Evolutionary conservation across 805 yeast genomes (phyloP), one percentile per base, ranked within the genome.

Genomic region (Ogataea corticis): DNA sequence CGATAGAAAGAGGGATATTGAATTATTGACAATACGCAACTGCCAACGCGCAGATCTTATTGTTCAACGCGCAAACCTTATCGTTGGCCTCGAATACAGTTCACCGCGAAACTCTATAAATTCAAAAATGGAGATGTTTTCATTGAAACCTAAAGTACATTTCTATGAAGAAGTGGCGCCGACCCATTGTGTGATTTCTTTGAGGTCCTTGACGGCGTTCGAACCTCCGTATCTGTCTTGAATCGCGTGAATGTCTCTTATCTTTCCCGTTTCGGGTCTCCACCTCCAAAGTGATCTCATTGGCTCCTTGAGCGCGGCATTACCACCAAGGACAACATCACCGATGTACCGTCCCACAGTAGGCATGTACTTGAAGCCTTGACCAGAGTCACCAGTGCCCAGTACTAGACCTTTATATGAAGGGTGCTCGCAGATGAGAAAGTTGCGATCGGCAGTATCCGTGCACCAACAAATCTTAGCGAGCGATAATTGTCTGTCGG

Each of bases 341-440:
- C 50, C 36, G 13, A 73, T 70, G 45, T 72, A 73, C 39, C 64
- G 62, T 1, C 79, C 77, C 40, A 73, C 69, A 31, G 59, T 67
- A 15, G 79, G 79, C 45, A 73, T 51, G 38, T 66, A 70, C 54
- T 73, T 73, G 54, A 66, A 73, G 4, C 66, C 74, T 51, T 73
- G 77, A 11, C 77, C 75, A 3, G 76, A 66, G 50, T 72, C 77
- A n/a, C 79, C 79, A 10, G 72, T 62, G 0, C 73, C 75, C 12
- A 73, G 65, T 40, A 51, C 59, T 1, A 72, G 57, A 25, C 63
- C 66, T 2, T 48, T 38, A 14, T 49, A 46, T 2, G 50, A 48
- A 3, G 77, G 77, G n/a, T 66, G 59, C 18, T 50, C 50, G 46
- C 70, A 70, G 15, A 73, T 66, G 5, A 73, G 48, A 43, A 71